Base-by-base conservation (phyloP, 495 filamentous ascomycete genomes). In the Trichodelitschia bisporula region DNA sequence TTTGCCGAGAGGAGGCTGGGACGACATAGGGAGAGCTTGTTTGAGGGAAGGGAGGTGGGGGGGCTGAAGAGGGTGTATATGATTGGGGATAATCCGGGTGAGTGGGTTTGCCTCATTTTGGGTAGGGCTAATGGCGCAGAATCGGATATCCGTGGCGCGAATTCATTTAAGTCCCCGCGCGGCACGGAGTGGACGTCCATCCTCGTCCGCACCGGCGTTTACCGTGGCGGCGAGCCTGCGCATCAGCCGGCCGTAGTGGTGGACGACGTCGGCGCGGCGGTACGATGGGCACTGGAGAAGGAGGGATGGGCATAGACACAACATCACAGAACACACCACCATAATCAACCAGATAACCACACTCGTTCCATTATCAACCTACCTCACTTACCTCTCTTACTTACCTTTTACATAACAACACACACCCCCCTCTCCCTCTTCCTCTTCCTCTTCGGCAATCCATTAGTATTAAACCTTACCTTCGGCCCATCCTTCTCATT, bases 71-170 rank as follows among this genome's bases (percentile, higher is more conserved):
- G 56, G 10, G 77, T 99, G 3, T 95, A 89, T 42, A 93, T 95
- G 84, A 61, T 99, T n/a, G 86, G 86, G 0, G 86, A 99, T 41
- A 99, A 95, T 40, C 84, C 86, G 0, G 35, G 35, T 37, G 14
- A 20, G 34, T 37, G 8, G 15, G 8, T 19, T 34, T 8, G 13
- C 11, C 5, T 13, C 6, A 29, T 29, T 6, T 13, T 24, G 21
- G n/a, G 21, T 6, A n/a, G 21, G 14, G 27, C 5, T 29, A 12
- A 14, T 15, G 15, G 18, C 8, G 25, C 27, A 0, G 77, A 77
- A 44, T 77, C 69, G 18, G 86, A 99, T 49, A 89, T 99, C 35
- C 53, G 59, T 9, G 86, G 89, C n/a, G 84, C 77, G 15, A 95
- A 92, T 41, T 57, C 56, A 18, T 86, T 73, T 46, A 41, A 44